These are phyloP conservation scores for Hyphopichia buzzinii DNA, from an alignment of 1,139 yeast genomes.

Conservation along the genomic window DNA sequence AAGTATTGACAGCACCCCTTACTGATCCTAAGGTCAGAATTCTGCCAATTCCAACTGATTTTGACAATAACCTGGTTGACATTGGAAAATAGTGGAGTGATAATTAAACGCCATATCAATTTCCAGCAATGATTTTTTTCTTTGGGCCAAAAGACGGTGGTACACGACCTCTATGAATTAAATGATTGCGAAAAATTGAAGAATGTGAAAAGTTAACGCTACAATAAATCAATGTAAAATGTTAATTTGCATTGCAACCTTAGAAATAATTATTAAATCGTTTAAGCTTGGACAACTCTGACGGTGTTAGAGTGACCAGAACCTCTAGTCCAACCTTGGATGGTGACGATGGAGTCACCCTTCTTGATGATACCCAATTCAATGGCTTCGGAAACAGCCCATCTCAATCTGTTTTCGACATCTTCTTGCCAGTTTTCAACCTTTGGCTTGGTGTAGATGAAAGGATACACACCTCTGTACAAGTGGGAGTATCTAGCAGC, in stretches of 20 bases:
- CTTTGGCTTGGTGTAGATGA: conserved; percentile 68
- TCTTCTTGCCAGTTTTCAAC: conserved; percentile 93
- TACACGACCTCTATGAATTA: no score
- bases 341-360: conserved; percentile 90
- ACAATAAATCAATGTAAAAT: no score
- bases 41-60: background rate
- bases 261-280: background rate
- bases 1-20: background rate
- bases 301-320: conserved; percentile 98
- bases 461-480: conserved; percentile 98
- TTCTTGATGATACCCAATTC: conserved; percentile 79
- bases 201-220: no score
- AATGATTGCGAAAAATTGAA: background rate
- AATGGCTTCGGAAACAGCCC: conserved; percentile 91
- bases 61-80: background rate
- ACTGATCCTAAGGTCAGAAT: background rate
- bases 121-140: no score
- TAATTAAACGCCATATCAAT: no score
- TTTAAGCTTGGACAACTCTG: conserved; percentile 61
- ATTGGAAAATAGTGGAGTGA: background rate
- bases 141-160: no score
- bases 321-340: conserved; percentile 99
- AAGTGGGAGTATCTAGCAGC: conserved; percentile 95
- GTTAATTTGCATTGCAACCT: no score
- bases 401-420: conserved; percentile 90